A percentile compares a stretch with the other conserved stretches of the same genome.
phyloP scores from a whole-genome alignment of 2,329 filamentous ascomycete genomes.

The Calonectria hongkongensis region DNA sequence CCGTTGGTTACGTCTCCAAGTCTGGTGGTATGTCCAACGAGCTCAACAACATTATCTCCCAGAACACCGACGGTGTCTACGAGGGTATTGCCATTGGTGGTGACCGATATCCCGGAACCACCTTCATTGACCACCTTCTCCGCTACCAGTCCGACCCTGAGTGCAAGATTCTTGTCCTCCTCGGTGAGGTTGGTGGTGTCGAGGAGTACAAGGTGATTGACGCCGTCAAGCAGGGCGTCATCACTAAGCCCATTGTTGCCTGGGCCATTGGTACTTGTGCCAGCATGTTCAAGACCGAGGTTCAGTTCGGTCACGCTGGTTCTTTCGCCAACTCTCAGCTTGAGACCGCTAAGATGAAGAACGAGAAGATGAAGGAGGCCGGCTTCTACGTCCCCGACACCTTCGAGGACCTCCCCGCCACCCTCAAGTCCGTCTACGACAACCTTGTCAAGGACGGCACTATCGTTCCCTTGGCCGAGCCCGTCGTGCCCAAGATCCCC shows the following conservation, averaged over 20 bases:
- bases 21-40: constrained; percentile 99
- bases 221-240: constrained; percentile 93
- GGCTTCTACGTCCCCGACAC: constrained; percentile 96
- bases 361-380: constrained; percentile 96
- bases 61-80: constrained; percentile 97
- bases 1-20: constrained; percentile 99
- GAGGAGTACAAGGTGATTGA: constrained; percentile 99
- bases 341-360: constrained; percentile 97
- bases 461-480: constrained; percentile 91
- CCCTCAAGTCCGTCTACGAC: constrained; percentile 89
- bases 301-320: constrained; percentile 99
- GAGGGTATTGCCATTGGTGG: constrained; percentile 99
- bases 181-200: constrained; percentile 99
- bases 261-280: constrained; percentile 99
- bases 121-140: constrained; percentile 98
- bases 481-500: constrained; percentile 97
- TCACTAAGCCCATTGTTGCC: constrained; percentile 98
- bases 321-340: constrained; percentile 99
- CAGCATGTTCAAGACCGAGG: constrained; percentile 99
- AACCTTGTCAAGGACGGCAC: constrained; percentile 89
- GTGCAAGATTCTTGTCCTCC: constrained; percentile 96
- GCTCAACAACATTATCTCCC: constrained; percentile 99
- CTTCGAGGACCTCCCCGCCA: constrained; percentile 92
- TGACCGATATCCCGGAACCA: constrained; percentile 98
- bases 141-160: constrained; percentile 97